Conservation (phyloP, 2,329 filamentous ascomycete genomes). For the Didymella pinodella region DNA sequence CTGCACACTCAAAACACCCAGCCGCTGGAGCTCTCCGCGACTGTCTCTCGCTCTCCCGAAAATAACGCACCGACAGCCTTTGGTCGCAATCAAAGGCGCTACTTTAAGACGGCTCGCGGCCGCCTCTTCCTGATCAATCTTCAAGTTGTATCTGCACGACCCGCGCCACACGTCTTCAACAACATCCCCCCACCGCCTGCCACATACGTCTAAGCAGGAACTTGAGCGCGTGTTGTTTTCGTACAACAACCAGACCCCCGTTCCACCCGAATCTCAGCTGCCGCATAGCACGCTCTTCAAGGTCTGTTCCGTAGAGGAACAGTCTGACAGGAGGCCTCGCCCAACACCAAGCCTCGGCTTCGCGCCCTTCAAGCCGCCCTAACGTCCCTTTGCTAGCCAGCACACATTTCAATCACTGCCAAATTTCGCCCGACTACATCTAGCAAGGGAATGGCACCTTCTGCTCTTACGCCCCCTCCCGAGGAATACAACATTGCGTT, state of each 20-base stretch:
- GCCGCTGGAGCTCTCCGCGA: slow-evolving; percentile 18
- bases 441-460: slow-evolving; percentile 74
- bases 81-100: slow-evolving; percentile 55
- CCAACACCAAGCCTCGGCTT: slow-evolving; percentile 83
- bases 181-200: slow-evolving; percentile 56
- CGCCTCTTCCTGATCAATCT: slow-evolving; percentile 51
- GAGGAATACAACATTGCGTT: slow-evolving; percentile 54
- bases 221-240: slow-evolving; percentile 55
- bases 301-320: slow-evolving; percentile 99
- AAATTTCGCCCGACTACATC: slow-evolving; percentile 34
- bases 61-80: slow-evolving; percentile 44
- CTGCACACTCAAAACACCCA: slow-evolving; percentile 15
- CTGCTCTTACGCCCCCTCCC: slow-evolving; percentile 62
- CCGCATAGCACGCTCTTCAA: slow-evolving; percentile 98
- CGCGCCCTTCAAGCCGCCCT: slow-evolving; percentile 94
- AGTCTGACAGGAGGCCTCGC: slow-evolving; percentile 94
- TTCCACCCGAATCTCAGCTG: slow-evolving; percentile 80
- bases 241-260: slow-evolving; percentile 58
- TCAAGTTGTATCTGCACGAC: slow-evolving; percentile 58
- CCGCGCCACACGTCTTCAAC: slow-evolving; percentile 60
- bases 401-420: slow-evolving; percentile 14
- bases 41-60: slow-evolving; percentile 20
- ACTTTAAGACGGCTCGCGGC: slow-evolving; percentile 55
- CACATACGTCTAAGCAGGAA: slow-evolving; percentile 46
- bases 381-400: slow-evolving; percentile 63